Base-by-base conservation (phyloP, 305 asterid genomes). In the Striga hermonthica region DNA sequence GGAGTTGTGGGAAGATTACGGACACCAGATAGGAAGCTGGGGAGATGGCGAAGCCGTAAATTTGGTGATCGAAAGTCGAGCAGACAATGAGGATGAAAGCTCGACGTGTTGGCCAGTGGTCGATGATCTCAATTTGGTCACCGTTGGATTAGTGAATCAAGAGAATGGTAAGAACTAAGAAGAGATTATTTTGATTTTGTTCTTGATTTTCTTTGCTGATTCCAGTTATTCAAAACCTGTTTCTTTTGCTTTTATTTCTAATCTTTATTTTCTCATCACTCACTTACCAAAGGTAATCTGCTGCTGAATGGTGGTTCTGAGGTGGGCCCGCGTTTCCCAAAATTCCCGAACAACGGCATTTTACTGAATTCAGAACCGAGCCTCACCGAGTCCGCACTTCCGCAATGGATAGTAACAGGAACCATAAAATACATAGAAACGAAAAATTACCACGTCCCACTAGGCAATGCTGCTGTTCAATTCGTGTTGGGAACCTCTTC, bases 271-370 rank as follows among this genome's bases (percentile, higher is more conserved):
- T 43, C 47, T 15, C 41, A 47, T 40, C 12, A 43, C 64, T 72
- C 36, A 53, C 11, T 58, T 5, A 10, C 11, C 63, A 41, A 36
- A 34, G 89, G 14, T 63, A 83, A 77, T 64, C 78, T 81, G 9
- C 81, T 87, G 48, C 63, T 55, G 3, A 84, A 82, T 49, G 95
- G 95, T 61, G 95, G 89, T 40, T 84, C 84, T 10, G 95, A 87
- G 67, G n/a, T 45, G n/a, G 91, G 89, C 35, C 95, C 95, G 3
- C 74, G 79, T 13, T 82, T 81, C 68, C 73, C 77, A 10, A 70
- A 75, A 9, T 72, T 37, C 71, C 60, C 84, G 8, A 45, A 57
- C 11, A 62, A 72, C 10, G 88, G 88, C 64, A 78, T 84, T 64
- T 57, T 84, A 69, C 75, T 87, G 39, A 76, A 81, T 72, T 60